A percentile compares a stretch with the other conserved stretches of the same genome.
phyloP scores from a whole-genome alignment of 2,329 filamentous ascomycete species.

The Aspergillus sergii region DNA sequence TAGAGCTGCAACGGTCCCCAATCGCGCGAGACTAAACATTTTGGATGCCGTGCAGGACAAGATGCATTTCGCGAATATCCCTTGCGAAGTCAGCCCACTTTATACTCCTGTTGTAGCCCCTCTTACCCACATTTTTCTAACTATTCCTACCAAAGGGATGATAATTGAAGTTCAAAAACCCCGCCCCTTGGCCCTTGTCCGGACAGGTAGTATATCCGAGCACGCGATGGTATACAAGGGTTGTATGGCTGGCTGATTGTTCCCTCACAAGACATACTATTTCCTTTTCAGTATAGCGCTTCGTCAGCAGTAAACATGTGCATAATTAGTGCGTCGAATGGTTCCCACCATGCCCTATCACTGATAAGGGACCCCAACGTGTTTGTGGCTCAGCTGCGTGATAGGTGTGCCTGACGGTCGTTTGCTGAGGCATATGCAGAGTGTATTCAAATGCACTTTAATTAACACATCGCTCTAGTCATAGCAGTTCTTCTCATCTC shows the following conservation, averaged over 20 bases:
- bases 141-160: neutral
- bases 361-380: neutral
- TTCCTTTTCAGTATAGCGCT: neutral
- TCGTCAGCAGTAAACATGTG: neutral
- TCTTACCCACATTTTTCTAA: neutral
- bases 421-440: neutral
- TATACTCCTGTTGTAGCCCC: neutral
- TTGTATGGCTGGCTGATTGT: neutral
- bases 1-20: conserved; percentile 2
- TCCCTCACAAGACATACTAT: neutral
- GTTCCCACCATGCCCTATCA: neutral
- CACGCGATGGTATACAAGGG: neutral
- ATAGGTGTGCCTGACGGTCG: neutral
- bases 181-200: neutral
- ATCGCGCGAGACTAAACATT: conserved; percentile 4
- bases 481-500: neutral
- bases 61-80: neutral
- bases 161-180: neutral
- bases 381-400: neutral
- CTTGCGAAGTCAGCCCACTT: neutral
- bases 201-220: neutral
- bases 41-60: neutral
- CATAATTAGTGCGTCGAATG: neutral
- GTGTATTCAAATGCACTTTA: neutral
- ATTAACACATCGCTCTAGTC: neutral